Conservation (phyloP, 768 basidiomycete species). For the Cystofilobasidium ferigula region DNA sequence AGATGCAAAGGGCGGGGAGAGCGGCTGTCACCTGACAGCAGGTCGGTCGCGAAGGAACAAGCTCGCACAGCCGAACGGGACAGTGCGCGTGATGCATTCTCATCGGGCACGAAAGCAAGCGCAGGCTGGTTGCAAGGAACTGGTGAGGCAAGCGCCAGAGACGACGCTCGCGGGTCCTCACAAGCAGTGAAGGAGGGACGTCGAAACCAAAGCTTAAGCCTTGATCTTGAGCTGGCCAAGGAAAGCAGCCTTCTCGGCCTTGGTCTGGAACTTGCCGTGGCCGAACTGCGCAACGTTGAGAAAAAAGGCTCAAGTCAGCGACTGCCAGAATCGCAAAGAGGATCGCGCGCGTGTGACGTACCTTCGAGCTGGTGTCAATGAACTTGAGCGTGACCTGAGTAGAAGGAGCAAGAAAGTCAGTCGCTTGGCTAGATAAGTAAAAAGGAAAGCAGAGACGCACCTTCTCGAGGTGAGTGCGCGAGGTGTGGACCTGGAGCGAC, state of each 20-base stretch:
- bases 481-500: slow-evolving; percentile 91
- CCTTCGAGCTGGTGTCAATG: slow-evolving; percentile 60
- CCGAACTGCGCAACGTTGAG: slow-evolving; percentile 46
- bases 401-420: not conserved
- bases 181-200: too few relatives aligned
- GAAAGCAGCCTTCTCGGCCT: slow-evolving; percentile 93
- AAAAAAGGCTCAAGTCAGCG: slow-evolving; percentile 51
- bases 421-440: not conserved
- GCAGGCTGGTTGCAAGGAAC: too few relatives aligned
- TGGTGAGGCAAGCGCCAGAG: too few relatives aligned
- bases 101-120: too few relatives aligned
- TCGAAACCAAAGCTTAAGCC: too few relatives aligned
- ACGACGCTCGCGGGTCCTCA: too few relatives aligned
- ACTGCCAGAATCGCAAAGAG: not conserved
- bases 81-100: too few relatives aligned
- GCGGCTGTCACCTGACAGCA: too few relatives aligned
- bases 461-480: slow-evolving; percentile 74
- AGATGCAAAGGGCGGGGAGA: too few relatives aligned
- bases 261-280: slow-evolving; percentile 92
- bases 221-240: slow-evolving; percentile 46
- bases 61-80: too few relatives aligned
- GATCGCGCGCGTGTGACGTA: not conserved
- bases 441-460: slow-evolving; percentile 56
- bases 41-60: too few relatives aligned
- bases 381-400: slow-evolving; percentile 46